A percentile compares a stretch with the other conserved stretches of the same genome.
Conservation (phyloP, 495 filamentous ascomycete genomes). For the Trichoderma erinaceum region DNA sequence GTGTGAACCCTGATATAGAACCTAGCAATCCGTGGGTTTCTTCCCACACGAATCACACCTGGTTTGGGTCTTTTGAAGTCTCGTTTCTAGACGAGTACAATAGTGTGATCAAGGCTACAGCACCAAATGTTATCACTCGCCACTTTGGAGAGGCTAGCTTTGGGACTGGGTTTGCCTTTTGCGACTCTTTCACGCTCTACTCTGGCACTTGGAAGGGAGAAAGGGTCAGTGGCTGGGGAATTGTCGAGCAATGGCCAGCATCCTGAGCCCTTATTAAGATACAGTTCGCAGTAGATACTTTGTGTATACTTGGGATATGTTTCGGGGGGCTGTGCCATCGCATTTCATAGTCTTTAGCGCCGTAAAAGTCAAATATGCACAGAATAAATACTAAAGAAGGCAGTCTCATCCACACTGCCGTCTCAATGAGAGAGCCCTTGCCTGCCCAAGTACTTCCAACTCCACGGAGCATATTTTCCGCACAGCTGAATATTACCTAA, state of each 20-base stretch:
- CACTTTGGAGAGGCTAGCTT: neutral
- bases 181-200: neutral
- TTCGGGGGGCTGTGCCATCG: too few species aligned
- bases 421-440: too few species aligned
- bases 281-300: too few species aligned
- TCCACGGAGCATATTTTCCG: too few species aligned
- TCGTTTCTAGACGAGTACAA: neutral
- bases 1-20: neutral
- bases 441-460: too few species aligned
- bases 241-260: slow-evolving; percentile 3
- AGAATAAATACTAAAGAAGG: too few species aligned
- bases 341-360: too few species aligned
- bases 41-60: neutral
- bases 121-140: neutral
- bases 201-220: neutral
- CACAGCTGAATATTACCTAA: too few species aligned
- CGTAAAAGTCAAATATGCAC: too few species aligned
- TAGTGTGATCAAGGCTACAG: neutral
- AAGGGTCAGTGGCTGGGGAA: neutral
- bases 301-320: too few species aligned
- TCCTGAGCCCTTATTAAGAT: neutral
- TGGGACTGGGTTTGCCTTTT: neutral
- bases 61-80: neutral
- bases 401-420: too few species aligned
- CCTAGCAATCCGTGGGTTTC: neutral